Evolutionary conservation across 352 stramenopile genomes (phyloP), one percentile per base, ranked within the genome.

Genomic region (Phytopythium delawarense): DNA sequence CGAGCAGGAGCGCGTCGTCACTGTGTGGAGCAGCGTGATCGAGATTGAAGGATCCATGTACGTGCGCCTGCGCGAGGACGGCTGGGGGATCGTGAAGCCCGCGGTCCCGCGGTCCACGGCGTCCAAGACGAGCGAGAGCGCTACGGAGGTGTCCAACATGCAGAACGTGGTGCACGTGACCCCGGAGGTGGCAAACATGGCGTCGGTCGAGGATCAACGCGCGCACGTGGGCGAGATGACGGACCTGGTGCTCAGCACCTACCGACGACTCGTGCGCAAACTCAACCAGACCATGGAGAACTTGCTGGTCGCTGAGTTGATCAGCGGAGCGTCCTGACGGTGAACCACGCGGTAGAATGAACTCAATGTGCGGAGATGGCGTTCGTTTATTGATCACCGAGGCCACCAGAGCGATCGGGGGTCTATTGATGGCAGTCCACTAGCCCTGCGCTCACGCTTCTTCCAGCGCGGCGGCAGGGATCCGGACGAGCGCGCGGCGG

Each of bases 161-260:
- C 65, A 65, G 11, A 55, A 71, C 56, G 35, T 64, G 68, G 35
- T 57, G 46, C 21, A 51, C 64, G 65, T 61, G n/a, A 67, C 65
- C 18, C 69, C 69, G 0, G 65, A 77, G 61, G 52, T 77, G 60
- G 65, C 57, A 0, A 55, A 40, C 9, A 42, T 71, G 20, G 32
- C 40, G 6, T 61, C 65, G 4, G 11, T 21, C 20, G 45, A 70
- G 42, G 21, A 69, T 18, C 52, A 64, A 34, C 62, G 64, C 45
- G 30, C 57, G 5, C 68, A 74, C 46, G 72, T 84, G 48, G 77
- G 77, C 25, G 76, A 78, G 59, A 71, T 89, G 35, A 82, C 75
- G 2, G 75, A 87, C 48, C 59, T 81, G 0, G 66, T 89, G 28
- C 72, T 89, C 3, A 65, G 59, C 23, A 75, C 73, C 2, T 85